Conservation (phyloP, 164 flowering plant genomes). For the Houttuynia cordata region DNA sequence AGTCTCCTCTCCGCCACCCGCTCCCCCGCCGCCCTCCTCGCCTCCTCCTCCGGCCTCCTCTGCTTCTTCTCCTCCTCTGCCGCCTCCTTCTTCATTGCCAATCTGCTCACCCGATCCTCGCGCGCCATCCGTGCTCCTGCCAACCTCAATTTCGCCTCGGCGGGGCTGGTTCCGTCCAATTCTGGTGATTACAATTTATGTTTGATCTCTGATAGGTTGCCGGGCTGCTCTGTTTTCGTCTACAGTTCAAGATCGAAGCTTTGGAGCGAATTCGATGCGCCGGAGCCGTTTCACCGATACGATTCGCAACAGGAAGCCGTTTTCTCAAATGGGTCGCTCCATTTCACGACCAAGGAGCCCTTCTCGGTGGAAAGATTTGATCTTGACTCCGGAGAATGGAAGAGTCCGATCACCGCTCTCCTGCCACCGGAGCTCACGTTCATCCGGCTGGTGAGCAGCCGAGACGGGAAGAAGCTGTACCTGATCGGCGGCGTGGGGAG, state of each 20-base stretch:
- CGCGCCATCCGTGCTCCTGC: conserved; percentile 29
- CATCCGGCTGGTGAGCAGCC: conserved; percentile 32
- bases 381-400: conserved; percentile 40
- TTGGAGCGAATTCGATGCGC: conserved; percentile 31
- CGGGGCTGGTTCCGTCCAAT: conserved; percentile 29
- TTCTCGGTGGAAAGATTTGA: conserved; percentile 32
- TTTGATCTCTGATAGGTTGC: conserved; percentile 6
- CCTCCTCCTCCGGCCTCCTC: conserved; percentile 47
- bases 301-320: conserved; percentile 34
- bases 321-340: conserved; percentile 27
- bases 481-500: conserved; percentile 58
- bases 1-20: conserved; percentile 21
- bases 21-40: conserved; percentile 19
- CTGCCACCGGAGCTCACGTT: conserved; percentile 40
- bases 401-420: conserved; percentile 6
- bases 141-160: conserved; percentile 24
- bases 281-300: conserved; percentile 12
- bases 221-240: conserved; percentile 20
- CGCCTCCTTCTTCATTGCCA: conserved; percentile 42
- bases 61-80: conserved; percentile 50
- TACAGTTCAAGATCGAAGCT: conserved; percentile 28
- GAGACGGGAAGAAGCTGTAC: conserved; percentile 27
- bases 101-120: conserved; percentile 32
- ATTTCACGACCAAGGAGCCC: conserved; percentile 45
- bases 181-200: conserved; percentile 12